Percentiles rank a stretch among this genome's conserved stretches.
Evolutionary conservation across 1,139 yeast species (phyloP).

Genomic region (Debaryomyces udenii): DNA sequence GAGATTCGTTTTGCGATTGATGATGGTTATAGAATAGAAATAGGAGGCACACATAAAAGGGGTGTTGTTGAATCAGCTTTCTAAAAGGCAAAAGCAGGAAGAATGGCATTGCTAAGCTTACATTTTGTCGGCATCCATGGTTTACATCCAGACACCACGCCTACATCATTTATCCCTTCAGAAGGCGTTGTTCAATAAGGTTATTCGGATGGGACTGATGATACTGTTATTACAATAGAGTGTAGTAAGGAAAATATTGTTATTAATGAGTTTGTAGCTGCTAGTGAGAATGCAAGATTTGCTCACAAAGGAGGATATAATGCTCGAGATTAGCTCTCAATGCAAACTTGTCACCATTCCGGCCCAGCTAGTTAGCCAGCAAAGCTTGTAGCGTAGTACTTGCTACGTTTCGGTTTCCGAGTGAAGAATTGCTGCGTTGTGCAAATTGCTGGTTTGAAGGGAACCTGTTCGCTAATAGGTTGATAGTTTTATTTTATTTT

Average conservation of each 20-base stretch:
- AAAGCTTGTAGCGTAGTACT: neutral
- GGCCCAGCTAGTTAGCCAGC: conserved; percentile 3
- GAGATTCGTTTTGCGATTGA: neutral
- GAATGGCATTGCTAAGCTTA: neutral
- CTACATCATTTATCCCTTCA: conserved; percentile 2
- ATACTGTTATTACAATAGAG: neutral
- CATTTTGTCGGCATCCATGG: conserved; percentile 7
- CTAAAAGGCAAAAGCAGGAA: conserved; percentile 1
- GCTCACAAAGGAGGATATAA: neutral
- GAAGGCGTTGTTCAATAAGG: conserved; percentile 1
- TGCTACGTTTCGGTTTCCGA: neutral
- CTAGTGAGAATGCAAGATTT: conserved; percentile 6
- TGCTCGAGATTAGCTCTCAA: conserved; percentile 1
- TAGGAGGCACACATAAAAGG: neutral
- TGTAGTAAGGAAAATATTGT: neutral
- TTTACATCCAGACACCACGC: conserved; percentile 9
- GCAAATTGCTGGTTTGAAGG: neutral
- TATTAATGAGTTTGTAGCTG: neutral
- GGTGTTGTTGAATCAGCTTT: conserved; percentile 4
- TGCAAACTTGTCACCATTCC: conserved; percentile 11
- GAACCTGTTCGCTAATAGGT: neutral
- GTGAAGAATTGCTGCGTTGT: conserved; percentile 1
- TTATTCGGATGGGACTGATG: conserved; percentile 4
- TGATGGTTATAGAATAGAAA: neutral
- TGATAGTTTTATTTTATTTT: conserved; percentile 2